Base-by-base conservation (phyloP, 1,284 basidiomycete genomes). In the Prillingera fragicola region DNA sequence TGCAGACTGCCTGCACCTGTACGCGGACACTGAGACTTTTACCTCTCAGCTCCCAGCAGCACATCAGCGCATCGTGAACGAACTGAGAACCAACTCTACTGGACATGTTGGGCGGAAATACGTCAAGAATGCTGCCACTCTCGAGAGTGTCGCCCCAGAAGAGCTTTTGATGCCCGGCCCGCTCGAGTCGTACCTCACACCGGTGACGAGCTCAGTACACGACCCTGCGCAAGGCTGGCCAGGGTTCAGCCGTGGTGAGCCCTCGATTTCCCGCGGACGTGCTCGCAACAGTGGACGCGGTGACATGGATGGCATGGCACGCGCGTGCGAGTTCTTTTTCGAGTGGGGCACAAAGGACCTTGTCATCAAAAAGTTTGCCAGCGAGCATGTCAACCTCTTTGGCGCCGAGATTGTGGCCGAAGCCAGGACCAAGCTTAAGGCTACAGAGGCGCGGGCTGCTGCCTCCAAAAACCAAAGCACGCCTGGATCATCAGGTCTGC, bases 271-370 rank as follows among this genome's bases (percentile, higher is more conserved):
- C 7, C 46, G 62, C 17, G 67, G 66, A 1, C 59, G 49, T 34
- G 63, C 62, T 0, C 38, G 56, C 25, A 56, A 62, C 35, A 50
- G 50, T 9, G 68, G 67, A 2, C 38, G 65, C 28, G 67, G 68
- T 2, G 62, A 85, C 59, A 70, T 90, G 0, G 80, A 79, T 18
- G 80, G 78, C 43, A 77, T 90, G 15, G 86, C 87, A 0, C 76
- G 73, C 5, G 74, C 82, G 1, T 91, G 87, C 70, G 88, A 92
- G 65, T 75, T 80, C 38, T 85, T 83, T 61, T 92, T 92, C 55
- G 88, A 91, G 61, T 92, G 88, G 88, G 88, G 87, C 0, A 81
- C 85, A 33, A 80, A 77, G 52, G 83, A 87, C 5, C 48, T 63
- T 3, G 68, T 71, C 3, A 56, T 48, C 27, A 68, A 60, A 49